These are phyloP conservation scores for Candida vartiovaarae DNA, from an alignment of 805 yeast species.

Conservation along the genomic window DNA sequence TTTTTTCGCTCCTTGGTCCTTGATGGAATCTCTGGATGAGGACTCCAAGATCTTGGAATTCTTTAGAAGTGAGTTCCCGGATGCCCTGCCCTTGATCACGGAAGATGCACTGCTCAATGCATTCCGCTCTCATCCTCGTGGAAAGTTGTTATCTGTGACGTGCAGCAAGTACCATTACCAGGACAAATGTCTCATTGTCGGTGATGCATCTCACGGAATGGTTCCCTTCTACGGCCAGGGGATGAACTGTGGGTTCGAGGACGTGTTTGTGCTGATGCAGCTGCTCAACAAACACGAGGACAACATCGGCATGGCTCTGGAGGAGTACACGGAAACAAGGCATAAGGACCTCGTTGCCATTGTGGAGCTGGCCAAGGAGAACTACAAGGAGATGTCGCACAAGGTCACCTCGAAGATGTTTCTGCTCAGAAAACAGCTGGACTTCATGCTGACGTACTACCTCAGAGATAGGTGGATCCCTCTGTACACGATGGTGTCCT, in stretches of 20 bases:
- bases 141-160: slow-evolving; percentile 67
- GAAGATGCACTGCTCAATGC: slow-evolving; percentile 41
- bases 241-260: slow-evolving; percentile 94
- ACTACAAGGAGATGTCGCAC: slow-evolving; percentile 83
- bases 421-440: slow-evolving; percentile 60
- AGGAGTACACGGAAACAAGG: slow-evolving; percentile 27
- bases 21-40: slow-evolving; percentile 46
- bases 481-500: slow-evolving; percentile 86
- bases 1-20: slow-evolving; percentile 72
- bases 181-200: slow-evolving; percentile 62
- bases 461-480: slow-evolving; percentile 73
- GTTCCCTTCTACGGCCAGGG: slow-evolving; percentile 99
- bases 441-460: slow-evolving; percentile 51
- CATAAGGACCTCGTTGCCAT: slow-evolving; percentile 69
- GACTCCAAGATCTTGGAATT: slow-evolving; percentile 43
- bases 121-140: slow-evolving; percentile 58
- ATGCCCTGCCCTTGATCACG: slow-evolving; percentile 68
- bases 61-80: slow-evolving; percentile 59
- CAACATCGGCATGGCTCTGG: slow-evolving; percentile 5
- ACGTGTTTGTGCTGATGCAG: slow-evolving; percentile 61
- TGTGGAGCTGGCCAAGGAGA: slow-evolving; percentile 67
- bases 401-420: slow-evolving; percentile 60
- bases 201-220: slow-evolving; percentile 96
- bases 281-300: slow-evolving; percentile 10
- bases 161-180: slow-evolving; percentile 62